phyloP scores from a whole-genome alignment of 352 stramenopile species.

The Globisporangium alternatum region DNA sequence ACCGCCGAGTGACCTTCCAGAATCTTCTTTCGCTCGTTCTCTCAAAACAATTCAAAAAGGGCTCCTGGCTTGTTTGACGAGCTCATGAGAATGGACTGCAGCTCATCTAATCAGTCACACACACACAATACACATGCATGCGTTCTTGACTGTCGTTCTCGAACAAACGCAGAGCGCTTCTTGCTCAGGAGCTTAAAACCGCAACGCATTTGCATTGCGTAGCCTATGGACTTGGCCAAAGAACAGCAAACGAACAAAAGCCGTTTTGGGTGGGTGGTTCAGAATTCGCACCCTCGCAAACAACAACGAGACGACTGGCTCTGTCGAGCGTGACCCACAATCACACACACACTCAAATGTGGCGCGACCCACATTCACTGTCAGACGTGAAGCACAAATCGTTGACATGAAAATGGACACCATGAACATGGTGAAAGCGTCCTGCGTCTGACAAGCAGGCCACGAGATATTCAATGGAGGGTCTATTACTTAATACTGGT shows the following conservation, averaged over 20 bases:
- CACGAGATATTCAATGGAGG: background rate
- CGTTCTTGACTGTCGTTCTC: no score
- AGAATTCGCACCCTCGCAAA: background rate
- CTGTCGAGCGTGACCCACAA: background rate
- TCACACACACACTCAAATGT: slow-evolving; percentile 5
- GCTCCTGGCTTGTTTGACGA: background rate
- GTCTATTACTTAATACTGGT: slow-evolving; percentile 11
- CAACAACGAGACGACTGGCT: slow-evolving; percentile 4
- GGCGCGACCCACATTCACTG: background rate
- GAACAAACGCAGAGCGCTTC: no score
- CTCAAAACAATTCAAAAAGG: background rate
- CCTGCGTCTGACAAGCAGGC: slow-evolving; percentile 1
- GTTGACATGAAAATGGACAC: background rate
- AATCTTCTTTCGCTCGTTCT: slow-evolving; percentile 20
- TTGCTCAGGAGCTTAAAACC: no score
- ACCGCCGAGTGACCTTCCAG: slow-evolving; percentile 17
- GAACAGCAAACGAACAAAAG: background rate
- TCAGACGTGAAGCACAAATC: background rate
- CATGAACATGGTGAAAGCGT: background rate
- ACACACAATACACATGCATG: no score
- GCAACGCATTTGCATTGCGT: no score
- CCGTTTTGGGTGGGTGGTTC: background rate
- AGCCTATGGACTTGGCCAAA: no score
- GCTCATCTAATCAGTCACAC: no score
- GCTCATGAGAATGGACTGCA: background rate